Evolutionary conservation across 1,139 yeast genomes (phyloP), one percentile per base, ranked within the genome.

Genomic region (Tardiomyces depauwii): DNA sequence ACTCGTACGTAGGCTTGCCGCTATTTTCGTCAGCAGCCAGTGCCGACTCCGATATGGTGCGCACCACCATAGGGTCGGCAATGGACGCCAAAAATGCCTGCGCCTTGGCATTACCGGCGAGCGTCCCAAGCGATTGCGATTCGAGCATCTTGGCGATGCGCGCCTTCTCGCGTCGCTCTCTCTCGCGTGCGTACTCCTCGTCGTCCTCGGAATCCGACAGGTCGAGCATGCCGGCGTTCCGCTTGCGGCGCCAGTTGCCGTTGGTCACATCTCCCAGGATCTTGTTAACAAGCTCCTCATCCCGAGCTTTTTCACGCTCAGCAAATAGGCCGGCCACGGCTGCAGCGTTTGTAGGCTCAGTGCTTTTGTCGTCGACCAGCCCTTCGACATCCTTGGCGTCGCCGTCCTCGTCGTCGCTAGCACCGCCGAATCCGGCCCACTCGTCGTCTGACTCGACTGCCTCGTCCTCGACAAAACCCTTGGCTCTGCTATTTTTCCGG

Each of bases 381-480:
- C 70, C 75, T 61, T 83, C 95, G 53, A 85, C 94, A 28, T 88
- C 79, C 56, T 82, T 76, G 45, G 80, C 86, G 30, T 69, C 64
- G 42, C 65, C 71, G 18, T 52, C 71, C 12, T 56, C 65, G 51
- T 87, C 96, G 5, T 81, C 86, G 55, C 85, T 93, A 11, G 62
- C 72, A 49, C 96, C 96, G 47, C 95, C 96, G 47, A 85, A 61
- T 1, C 96, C 96, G 44, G 80, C 80, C 89, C 94, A 89, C 67
- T 89, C 96, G 68, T 89, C 97, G 53, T 91, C 97, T 40, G 96
- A 86, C 68, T 91, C 97, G 54, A 80, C 93, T 42, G 98, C 98
- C 68, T 89, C 96, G 41, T 82, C 84, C 51, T 84, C 89, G 51
- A 83, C 69, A 18, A 80, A 68, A n/a, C 69, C 67, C 48, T 70